These are phyloP conservation scores for Lachnellula subtilissima DNA, from an alignment of 2,329 filamentous ascomycete genomes.

Conservation along the genomic window DNA sequence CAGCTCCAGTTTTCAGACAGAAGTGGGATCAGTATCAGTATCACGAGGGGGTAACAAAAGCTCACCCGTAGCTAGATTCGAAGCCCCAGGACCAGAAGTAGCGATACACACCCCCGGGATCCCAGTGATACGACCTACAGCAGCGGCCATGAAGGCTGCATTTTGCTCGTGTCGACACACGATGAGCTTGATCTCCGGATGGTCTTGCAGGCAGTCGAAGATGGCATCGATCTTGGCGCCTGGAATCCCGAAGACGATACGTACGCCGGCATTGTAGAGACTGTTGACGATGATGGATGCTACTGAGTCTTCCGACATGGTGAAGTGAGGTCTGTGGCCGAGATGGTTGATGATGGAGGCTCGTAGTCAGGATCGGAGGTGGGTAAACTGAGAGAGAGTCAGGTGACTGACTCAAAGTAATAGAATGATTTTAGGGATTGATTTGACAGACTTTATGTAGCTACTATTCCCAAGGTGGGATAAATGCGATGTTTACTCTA, in stretches of 20 bases:
- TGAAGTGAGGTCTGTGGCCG: no score
- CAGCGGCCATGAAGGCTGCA: slow-evolving; percentile 46
- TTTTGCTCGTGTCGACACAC: slow-evolving; percentile 47
- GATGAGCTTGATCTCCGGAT: slow-evolving; percentile 42
- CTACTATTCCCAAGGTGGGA: no score
- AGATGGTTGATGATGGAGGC: no score
- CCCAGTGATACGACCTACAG: slow-evolving; percentile 42
- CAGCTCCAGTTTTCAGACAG: no score
- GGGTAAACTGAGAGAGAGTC: no score
- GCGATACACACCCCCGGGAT: slow-evolving; percentile 43
- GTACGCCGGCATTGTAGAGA: slow-evolving; percentile 36
- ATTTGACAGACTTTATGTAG: no score
- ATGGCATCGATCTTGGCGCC: slow-evolving; percentile 45
- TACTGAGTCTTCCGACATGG: background rate
- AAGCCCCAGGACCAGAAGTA: slow-evolving; percentile 43
- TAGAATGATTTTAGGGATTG: no score
- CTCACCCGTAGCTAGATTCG: slow-evolving; percentile 43
- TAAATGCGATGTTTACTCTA: no score
- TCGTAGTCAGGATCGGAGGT: no score
- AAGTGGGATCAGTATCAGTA: no score
- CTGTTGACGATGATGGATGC: slow-evolving; percentile 14
- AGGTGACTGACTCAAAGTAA: no score
- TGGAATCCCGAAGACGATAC: slow-evolving; percentile 43
- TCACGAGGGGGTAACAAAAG: slow-evolving; percentile 14
- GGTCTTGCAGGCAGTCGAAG: slow-evolving; percentile 42